Evolutionary conservation across 805 yeast genomes (phyloP), one percentile per base, ranked within the genome.

Genomic region (Lipomyces sp.): DNA sequence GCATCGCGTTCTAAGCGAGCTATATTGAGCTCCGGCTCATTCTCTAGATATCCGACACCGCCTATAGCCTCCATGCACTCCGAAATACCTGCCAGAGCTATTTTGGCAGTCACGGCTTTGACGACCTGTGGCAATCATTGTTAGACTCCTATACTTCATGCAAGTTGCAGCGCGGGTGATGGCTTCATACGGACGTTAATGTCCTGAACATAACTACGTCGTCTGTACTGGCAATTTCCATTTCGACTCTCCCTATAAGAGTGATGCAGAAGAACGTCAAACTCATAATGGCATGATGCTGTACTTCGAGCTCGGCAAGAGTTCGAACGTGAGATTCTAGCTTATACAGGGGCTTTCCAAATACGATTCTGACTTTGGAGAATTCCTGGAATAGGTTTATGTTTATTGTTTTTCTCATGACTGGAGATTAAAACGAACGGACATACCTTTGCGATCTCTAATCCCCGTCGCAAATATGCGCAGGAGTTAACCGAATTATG

Each of bases 31-130:
- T 53, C 59, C 5, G 61, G 59, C 29, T 65, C 69, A 42, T 64
- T 63, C 40, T 63, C 68, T 45, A 65, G 45, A 41, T 64, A 65
- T 18, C 68, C 68, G 1, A 61, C 61, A 4, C 68, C 68, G 21
- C 68, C 68, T 13, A 65, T 47, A 10, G 65, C 65, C 39, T 65
- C 68, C 67, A 65, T 65, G 41, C 69, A 65, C 42, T 65, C 68
- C 1, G 63, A 60, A 16, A 64, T 53, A 2, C 67, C 66, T 11
- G 53, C 47, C 7, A 63, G 44, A 29, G 68, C 46, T 13, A 45
- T 39, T 40, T 65, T 65, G 14, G 66, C 63, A 4, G 55, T 47
- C 19, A 54, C 38, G 2, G 65, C 63, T 45, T 65, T 65, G 38
- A 63, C 41, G 10, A 49, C 36, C 53, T 49, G 19, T 16, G 16